These are phyloP conservation scores for Mortierella polycephala DNA, from an alignment of 371 early-diverging fungal species.

Conservation along the genomic window DNA sequence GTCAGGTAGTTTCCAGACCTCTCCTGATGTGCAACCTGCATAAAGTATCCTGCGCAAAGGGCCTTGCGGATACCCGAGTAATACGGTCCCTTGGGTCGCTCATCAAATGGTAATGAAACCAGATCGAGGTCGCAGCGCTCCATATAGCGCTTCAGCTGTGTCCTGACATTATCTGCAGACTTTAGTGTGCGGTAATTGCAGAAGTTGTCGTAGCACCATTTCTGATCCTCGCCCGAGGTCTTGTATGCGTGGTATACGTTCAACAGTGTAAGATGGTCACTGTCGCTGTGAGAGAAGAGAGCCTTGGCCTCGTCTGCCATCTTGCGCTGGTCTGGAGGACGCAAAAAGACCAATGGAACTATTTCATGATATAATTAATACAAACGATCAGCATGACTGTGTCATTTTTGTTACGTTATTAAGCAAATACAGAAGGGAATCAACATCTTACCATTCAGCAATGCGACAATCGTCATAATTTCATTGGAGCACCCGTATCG, in stretches of 20 bases:
- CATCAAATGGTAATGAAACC: constrained; percentile 78
- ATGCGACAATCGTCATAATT: constrained; percentile 86
- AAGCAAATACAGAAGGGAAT: neutral
- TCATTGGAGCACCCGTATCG: constrained; percentile 92
- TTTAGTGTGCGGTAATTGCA: constrained; percentile 89
- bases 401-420: neutral
- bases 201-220: constrained; percentile 95
- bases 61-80: constrained; percentile 90
- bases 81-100: constrained; percentile 66
- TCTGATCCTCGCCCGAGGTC: constrained; percentile 70
- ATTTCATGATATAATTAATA: constrained; percentile 1
- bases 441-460: constrained; percentile 31
- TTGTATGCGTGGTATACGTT: constrained; percentile 95
- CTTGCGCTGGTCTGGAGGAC: constrained; percentile 88
- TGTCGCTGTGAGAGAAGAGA: constrained; percentile 91
- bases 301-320: constrained; percentile 94
- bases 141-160: constrained; percentile 90
- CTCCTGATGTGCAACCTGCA: constrained; percentile 97
- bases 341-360: constrained; percentile 90
- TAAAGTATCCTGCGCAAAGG: constrained; percentile 92
- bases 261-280: constrained; percentile 93
- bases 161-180: constrained; percentile 91
- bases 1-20: constrained; percentile 91
- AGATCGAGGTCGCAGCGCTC: constrained; percentile 77
- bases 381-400: neutral